A percentile compares a stretch with the other conserved stretches of the same genome.
These are phyloP conservation scores for Solanum raphanifolium DNA, from an alignment of 257 asterid species.

Conservation along the genomic window DNA sequence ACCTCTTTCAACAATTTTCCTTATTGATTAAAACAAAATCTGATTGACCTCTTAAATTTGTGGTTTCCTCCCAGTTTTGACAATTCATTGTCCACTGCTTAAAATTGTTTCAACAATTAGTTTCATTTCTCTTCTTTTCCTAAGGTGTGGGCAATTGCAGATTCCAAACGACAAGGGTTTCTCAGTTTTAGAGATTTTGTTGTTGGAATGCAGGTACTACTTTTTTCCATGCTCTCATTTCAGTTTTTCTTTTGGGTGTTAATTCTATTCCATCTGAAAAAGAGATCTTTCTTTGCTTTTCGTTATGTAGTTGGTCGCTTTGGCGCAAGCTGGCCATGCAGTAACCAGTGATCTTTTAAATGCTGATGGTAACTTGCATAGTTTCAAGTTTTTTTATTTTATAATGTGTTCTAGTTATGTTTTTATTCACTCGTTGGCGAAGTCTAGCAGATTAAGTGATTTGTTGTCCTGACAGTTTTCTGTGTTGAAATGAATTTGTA, in stretches of 20 bases:
- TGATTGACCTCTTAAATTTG: not conserved
- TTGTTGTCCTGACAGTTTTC: not conserved
- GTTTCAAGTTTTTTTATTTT: not conserved
- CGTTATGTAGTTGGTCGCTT: conserved; percentile 52
- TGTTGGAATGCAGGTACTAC: conserved; percentile 75
- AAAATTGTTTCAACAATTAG: not conserved
- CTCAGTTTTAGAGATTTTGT: conserved; percentile 85
- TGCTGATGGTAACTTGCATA: conserved; percentile 44
- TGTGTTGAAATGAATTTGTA: not conserved
- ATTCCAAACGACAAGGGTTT: conserved; percentile 87
- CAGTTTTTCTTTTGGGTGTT: not conserved
- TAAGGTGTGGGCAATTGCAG: conserved; percentile 96
- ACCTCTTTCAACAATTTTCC: not conserved
- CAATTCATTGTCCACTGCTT: not conserved
- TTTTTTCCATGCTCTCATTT: conserved; percentile 1
- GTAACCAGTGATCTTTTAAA: conserved; percentile 38
- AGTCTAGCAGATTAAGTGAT: not conserved
- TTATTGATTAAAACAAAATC: not conserved
- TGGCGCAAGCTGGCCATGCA: conserved; percentile 81
- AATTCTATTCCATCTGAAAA: not conserved
- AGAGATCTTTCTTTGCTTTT: conserved; percentile 14
- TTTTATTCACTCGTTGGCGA: not conserved
- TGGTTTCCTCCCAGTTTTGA: not conserved
- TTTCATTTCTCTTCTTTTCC: not conserved
- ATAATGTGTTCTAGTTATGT: not conserved